phyloP scores from a whole-genome alignment of 192 early-diverging fungal genomes.

The Entomortierella chlamydospora region DNA sequence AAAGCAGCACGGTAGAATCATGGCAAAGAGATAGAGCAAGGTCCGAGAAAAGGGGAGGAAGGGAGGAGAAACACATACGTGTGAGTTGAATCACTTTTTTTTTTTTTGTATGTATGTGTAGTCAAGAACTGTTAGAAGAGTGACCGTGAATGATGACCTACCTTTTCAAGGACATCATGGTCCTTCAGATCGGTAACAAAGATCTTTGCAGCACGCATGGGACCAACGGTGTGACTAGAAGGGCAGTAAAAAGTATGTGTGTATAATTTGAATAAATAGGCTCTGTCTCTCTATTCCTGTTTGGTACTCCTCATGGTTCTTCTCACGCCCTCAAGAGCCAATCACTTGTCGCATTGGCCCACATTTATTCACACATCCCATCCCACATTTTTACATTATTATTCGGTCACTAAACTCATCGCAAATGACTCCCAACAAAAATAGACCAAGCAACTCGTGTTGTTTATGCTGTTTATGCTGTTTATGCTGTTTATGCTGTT shows the following conservation, averaged over 20 bases:
- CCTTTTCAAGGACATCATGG: conserved; percentile 71
- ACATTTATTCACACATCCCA: neutral
- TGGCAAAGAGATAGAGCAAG: conserved; percentile 2
- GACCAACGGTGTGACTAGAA: conserved; percentile 88
- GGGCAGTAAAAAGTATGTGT: neutral
- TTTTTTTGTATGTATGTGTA: too few species aligned
- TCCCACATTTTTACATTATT: neutral
- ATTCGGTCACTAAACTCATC: neutral
- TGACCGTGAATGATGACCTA: conserved; percentile 31
- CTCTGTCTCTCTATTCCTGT: too few species aligned
- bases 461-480: neutral
- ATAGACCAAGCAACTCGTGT: neutral
- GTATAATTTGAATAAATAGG: too few species aligned
- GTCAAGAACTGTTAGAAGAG: too few species aligned
- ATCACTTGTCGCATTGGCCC: neutral
- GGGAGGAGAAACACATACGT: conserved; percentile 6
- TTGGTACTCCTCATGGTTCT: neutral
- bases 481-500: too few species aligned
- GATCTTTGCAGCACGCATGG: conserved; percentile 96
- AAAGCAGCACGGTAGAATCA: conserved; percentile 28
- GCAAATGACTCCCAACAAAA: neutral
- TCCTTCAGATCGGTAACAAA: conserved; percentile 89
- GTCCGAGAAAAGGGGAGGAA: too few species aligned
- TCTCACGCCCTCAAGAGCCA: conserved; percentile 1
- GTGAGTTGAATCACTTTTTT: conserved; percentile 58